Conservation (phyloP, 1,284 basidiomycete species). For the Polyporus tsugae region DNA sequence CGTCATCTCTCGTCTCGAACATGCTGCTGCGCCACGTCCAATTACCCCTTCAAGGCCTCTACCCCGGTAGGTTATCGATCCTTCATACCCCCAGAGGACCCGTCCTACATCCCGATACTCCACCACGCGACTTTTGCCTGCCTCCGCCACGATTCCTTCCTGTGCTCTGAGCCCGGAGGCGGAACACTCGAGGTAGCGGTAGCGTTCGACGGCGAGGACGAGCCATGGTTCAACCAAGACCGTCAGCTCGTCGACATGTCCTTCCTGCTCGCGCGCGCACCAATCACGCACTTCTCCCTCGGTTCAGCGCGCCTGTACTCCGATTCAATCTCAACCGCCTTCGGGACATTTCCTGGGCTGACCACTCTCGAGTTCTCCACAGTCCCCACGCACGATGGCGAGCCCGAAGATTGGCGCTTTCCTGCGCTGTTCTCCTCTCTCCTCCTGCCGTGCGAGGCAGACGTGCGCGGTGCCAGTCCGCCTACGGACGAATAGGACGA, state of each 20-base stretch:
- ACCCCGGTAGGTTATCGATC: not conserved
- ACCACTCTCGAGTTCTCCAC: not conserved
- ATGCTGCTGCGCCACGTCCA: not conserved
- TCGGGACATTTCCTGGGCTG: not conserved
- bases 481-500: not conserved
- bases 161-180: not conserved
- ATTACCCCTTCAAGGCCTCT: not conserved
- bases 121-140: not conserved
- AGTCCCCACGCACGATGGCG: not conserved
- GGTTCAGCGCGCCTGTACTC: not conserved
- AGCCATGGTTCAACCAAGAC: not conserved
- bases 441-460: not conserved
- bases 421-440: not conserved
- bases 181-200: not conserved
- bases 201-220: not conserved
- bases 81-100: not conserved
- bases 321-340: not conserved
- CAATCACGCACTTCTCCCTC: not conserved
- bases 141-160: not conserved
- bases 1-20: not conserved
- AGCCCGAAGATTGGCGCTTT: not conserved
- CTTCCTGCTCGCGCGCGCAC: not conserved
- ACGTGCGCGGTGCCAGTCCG: not conserved
- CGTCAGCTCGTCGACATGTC: not conserved
- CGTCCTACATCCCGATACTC: not conserved